phyloP scores from a whole-genome alignment of 306 rosid species.

The Pachyrhizus erosus region DNA sequence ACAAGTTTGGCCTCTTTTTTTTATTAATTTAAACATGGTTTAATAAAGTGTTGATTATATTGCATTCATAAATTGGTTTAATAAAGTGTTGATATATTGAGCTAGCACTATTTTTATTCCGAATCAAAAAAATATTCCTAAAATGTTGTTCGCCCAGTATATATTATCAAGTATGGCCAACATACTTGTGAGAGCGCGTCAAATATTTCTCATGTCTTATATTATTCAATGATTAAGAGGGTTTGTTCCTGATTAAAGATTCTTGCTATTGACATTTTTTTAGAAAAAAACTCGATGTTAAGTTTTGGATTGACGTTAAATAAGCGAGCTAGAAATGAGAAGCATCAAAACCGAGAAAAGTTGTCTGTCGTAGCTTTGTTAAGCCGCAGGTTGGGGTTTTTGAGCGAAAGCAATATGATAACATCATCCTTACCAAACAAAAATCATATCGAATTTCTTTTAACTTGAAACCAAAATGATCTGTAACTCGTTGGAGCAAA shows the following conservation, averaged over 20 bases:
- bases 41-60: neutral
- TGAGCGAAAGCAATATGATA: neutral
- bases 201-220: neutral
- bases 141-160: neutral
- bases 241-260: neutral
- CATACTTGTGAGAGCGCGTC: neutral
- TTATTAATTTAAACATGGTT: neutral
- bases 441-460: neutral
- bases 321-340: neutral
- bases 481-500: neutral
- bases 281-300: neutral
- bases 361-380: constrained; percentile 16
- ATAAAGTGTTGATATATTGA: no score
- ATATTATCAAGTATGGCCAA: neutral
- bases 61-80: no score
- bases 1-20: neutral
- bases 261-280: neutral
- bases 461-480: neutral
- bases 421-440: neutral
- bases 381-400: constrained; percentile 25
- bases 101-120: no score
- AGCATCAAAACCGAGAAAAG: neutral
- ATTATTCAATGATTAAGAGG: constrained; percentile 4
- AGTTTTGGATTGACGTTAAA: neutral
- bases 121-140: no score